Base-by-base conservation (phyloP, 2,329 filamentous ascomycete species). In the Cadophora sp. region DNA sequence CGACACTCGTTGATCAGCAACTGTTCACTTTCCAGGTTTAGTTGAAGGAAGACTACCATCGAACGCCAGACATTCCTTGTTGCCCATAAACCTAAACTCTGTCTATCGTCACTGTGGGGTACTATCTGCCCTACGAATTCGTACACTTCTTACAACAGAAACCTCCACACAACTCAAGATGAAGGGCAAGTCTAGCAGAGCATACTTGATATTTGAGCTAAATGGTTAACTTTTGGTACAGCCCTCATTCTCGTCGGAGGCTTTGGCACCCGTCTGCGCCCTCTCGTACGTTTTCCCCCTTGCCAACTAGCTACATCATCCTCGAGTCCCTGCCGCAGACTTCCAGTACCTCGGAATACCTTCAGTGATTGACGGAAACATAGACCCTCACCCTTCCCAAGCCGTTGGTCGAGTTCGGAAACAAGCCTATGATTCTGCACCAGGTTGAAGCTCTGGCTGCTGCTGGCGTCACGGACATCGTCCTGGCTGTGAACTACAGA, bases 391-490 rank as follows among this genome's bases (percentile, higher is more conserved):
- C 96, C 62, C 92, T 97, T 74, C 95, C 95, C 71, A 99, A 98
- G 83, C 95, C 96, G 73, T 88, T 99, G 75, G 96, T 99, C 78
- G 95, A 99, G 84, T 99, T 99, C 79, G 94, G 89, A 79, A 99
- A 99, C 88, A 95, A 96, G 84, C 96, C 94, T 80, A 99, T 99
- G 95, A 98, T 99, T 81, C 87, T 97, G 78, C 95, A 98, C 83
- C 95, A 99, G 84, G 93, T 99, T 77, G 94, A 97, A 84, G 94
- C 93, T 74, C 88, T 99, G 75, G 95, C 96, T 75, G 91, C 90
- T 69, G 95, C 94, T 68, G 95, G 95, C 80, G 96, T 98, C 73
- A 98, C 93, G 71, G 94, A 98, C 84, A 97, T 99, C 78, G 95
- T 99, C 66, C 89, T 99, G 68, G 95, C 96, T 71, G 96, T 99